Evolutionary conservation across 2,329 filamentous ascomycete species (phyloP), one percentile per base, ranked within the genome.

Genomic region (Neurospora sp.): DNA sequence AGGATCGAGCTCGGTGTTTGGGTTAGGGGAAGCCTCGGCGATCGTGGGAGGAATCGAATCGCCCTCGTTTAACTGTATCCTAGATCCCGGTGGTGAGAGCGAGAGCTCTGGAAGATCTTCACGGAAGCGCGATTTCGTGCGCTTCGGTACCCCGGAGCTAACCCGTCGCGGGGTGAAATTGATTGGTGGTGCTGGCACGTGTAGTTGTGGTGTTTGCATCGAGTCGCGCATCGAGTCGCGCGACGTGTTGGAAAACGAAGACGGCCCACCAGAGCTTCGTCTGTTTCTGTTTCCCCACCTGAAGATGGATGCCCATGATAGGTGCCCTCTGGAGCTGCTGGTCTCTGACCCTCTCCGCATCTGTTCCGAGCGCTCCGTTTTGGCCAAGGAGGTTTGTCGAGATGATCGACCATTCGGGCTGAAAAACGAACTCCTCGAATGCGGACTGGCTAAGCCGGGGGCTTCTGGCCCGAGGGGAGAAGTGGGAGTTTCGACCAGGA

Each of bases 211-310:
- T 82, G 81, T 68, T 82, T 77, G 77, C 84, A 97, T 95, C 17
- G 94, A 96, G 76, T 97, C 94, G 2, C 10, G 77, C 84, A 97
- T 95, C 15, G 94, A 96, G 52, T 62, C 52, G 73, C 93, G 87
- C 1, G 94, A 97, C 0, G 93, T 92, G 76, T 97, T 97, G 4
- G 93, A 93, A 77, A 97, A 96, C n/a, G 94, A 93, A 0, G 92
- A 91, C 3, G 91, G 86, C 2, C 79, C 85, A 77, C 84, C 72
- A 77, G 86, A 80, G 77, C 82, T 77, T 79, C 88, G 80, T 81
- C 86, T 83, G 79, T 83, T 84, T 83, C 87, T 83, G 81, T 83
- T 85, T 37, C 87, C 87, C 79, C 91, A 91, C 75, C 87, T 88
- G 80, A 97, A 92, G 41, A 97, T 87, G 0, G 91, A 89, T 4